Evolutionary conservation across 345 rosid genomes (phyloP).

Genomic region (Euphorbia peplus): DNA sequence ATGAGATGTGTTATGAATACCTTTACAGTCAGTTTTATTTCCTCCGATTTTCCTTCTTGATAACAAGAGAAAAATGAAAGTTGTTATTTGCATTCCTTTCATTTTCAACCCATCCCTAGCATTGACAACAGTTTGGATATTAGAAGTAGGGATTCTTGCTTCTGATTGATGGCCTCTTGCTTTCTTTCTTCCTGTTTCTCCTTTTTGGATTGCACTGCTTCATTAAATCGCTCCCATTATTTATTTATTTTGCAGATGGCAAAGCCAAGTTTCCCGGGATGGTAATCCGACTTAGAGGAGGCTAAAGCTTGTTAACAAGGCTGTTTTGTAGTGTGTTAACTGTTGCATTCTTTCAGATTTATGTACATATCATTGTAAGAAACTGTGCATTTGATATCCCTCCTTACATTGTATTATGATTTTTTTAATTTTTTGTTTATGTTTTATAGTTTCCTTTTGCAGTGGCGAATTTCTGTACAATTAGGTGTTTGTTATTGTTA

Average conservation of each 20-base stretch:
- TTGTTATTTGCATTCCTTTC: neutral
- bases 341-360: constrained; percentile 48
- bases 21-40: neutral
- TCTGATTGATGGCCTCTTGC: neutral
- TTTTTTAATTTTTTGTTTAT: constrained; percentile 22
- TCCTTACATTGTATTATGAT: constrained; percentile 20
- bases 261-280: constrained; percentile 67
- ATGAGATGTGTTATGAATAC: neutral
- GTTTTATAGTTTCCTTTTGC: constrained; percentile 22
- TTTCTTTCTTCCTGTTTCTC: neutral
- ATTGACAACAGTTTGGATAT: too few relatives aligned
- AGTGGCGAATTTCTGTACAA: constrained; percentile 29
- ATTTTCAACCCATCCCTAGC: neutral
- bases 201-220: neutral
- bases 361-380: constrained; percentile 68
- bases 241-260: constrained; percentile 59
- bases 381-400: constrained; percentile 39
- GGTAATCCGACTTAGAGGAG: constrained; percentile 40
- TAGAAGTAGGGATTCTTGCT: neutral
- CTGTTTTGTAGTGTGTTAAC: constrained; percentile 32
- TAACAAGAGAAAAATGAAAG: neutral
- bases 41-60: neutral
- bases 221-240: too few relatives aligned
- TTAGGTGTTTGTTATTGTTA: constrained; percentile 25
- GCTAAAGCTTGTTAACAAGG: constrained; percentile 21